Evolutionary conservation across 2,329 filamentous ascomycete genomes (phyloP), one percentile per base, ranked within the genome.

Genomic region (Aspergillus piperis): DNA sequence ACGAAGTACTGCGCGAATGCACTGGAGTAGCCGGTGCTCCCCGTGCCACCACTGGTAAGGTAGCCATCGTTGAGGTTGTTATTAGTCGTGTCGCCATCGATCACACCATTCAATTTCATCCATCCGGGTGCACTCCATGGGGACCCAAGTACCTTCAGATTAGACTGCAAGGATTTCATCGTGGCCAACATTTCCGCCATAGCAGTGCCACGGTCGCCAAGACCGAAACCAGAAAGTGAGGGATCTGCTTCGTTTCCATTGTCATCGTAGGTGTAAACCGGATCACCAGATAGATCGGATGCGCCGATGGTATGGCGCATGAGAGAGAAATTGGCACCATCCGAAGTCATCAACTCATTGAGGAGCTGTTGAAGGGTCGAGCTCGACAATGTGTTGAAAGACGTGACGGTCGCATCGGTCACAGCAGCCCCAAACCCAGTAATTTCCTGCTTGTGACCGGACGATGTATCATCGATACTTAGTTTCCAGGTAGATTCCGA

Each of bases 231-330:
- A 2, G 67, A 63, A 2, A 78, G 58, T 1, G 67, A 60, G n/a
- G 70, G 63, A 54, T 78, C 75, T 3, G 64, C 67, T n/a, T 68
- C 62, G 23, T 70, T 70, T 39, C 70, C 66, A 58, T 76, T 77
- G 58, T 77, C 76, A 55, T 77, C 75, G 63, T 77, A 77, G 8
- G 73, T 73, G 64, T 78, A 78, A 21, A 71, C 67, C 3, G 67
- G 67, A 38, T 69, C 65, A 7, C 68, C 68, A 4, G 72, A 75
- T 8, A 78, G 62, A 63, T 78, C 76, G 8, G 69, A 72, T 1
- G 73, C 70, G 15, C 74, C 76, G 44, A 78, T 77, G 2, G 76
- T 77, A 57, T 78, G 76, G 10, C 76, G 69, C 75, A 78, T 77
- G 58, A 78, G 67, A 23, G 71, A 65, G 59, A 78, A 75, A 42